Base-by-base conservation (phyloP, 2,329 filamentous ascomycete genomes). In the Aspergillus sp. region DNA sequence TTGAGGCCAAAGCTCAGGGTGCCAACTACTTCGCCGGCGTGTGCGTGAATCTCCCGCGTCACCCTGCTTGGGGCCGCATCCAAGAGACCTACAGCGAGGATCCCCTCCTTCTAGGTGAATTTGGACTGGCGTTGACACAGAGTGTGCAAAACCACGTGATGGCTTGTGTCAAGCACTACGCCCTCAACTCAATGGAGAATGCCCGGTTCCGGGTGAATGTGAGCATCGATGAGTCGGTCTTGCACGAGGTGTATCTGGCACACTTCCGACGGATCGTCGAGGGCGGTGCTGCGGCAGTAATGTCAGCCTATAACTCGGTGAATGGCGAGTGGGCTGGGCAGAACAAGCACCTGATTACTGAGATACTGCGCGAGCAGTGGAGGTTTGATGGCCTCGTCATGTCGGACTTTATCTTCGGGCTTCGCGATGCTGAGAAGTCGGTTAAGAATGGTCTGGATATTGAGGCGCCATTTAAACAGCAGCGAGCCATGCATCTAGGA, bases 101-200 rank as follows among this genome's bases (percentile, higher is more conserved):
- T 49, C 61, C 61, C 2, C 16, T 63, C 3, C 43, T 61, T 3
- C 57, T 63, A 5, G 60, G 61, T 6, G 60, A 60, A 32, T 64
- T 64, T 30, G 63, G 62, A 26, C 16, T 59, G 45, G 63, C 63
- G 6, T 45, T 65, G 20, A 51, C 52, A 10, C 38, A 58, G 30
- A 55, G 63, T 7, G 60, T 64, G 20, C 57, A 56, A 41, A 44
- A 55, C 24, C 55, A 65, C 51, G 45, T 65, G 9, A 67, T 67
- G 63, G 59, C 64, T 7, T 65, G 62, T 50, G 60, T 67, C 11
- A 65, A 65, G 52, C 65, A 67, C 43, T 66, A 57, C 35, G 65
- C 64, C 17, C 47, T 67, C 24, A 66, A 67, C 50, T 66, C 64
- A 8, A 66, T 66, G 63, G 64, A 66, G 46, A 65, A 61, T 49